A percentile compares a stretch with the other conserved stretches of the same genome.
These are phyloP conservation scores for Daldinia sp. DNA, from an alignment of 2,329 filamentous ascomycete genomes.

Conservation along the genomic window DNA sequence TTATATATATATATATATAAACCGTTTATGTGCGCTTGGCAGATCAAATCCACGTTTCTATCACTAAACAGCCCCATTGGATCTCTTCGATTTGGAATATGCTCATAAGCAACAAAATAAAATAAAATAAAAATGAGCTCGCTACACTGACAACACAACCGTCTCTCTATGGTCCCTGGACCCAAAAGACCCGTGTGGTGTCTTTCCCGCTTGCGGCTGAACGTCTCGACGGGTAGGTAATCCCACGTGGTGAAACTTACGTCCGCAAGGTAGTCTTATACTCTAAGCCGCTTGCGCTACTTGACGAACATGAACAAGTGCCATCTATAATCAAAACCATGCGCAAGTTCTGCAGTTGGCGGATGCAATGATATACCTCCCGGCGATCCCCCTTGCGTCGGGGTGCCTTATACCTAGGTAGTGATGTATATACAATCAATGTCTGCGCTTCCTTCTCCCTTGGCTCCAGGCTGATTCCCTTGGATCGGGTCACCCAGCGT, in stretches of 20 bases:
- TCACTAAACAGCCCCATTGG: background rate
- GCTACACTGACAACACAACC: background rate
- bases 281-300: slow-evolving; percentile 6
- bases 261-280: background rate
- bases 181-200: background rate
- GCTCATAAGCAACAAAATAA: background rate
- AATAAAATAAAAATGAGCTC: background rate
- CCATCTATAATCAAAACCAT: background rate
- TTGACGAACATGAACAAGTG: background rate
- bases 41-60: background rate
- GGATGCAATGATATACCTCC: slow-evolving; percentile 5
- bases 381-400: background rate
- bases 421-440: background rate
- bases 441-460: background rate
- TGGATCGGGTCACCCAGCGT: slow-evolving; percentile 1
- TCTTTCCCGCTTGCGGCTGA: background rate
- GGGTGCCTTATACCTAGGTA: background rate
- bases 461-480: background rate
- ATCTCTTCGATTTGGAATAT: background rate
- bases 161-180: background rate
- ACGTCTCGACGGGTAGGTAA: background rate
- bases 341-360: background rate
- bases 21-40: background rate
- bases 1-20: background rate
- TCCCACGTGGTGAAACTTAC: slow-evolving; percentile 1